Base-by-base conservation (phyloP, 352 stramenopile genomes). In the Bremia lactucae region DNA sequence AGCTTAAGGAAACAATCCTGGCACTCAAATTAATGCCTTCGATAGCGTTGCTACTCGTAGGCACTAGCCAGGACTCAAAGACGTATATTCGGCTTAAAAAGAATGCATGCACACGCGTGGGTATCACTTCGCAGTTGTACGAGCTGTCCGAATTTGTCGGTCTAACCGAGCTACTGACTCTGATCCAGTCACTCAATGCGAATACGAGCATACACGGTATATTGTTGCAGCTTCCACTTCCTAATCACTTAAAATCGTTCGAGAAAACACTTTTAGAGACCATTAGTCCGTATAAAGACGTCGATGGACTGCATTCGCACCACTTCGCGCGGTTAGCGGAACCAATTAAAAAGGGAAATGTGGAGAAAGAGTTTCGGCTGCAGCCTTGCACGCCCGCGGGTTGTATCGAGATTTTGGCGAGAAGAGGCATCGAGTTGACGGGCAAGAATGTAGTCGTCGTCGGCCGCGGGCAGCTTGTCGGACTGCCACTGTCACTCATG, bases 41-140 rank as follows among this genome's bases (percentile, higher is more conserved):
- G 6, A 59, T 99, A 6, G 95, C 92, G 28, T 81, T 98, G 2
- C 76, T 99, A 26, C 74, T 99, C 22, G 92, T 98, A 4, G 95
- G 95, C 40, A 66, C 73, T 28, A 79, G 95, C 29, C 70, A 68
- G 16, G 94, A 98, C 64, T 97, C 88, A 14, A 87, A 85, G 43
- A 98, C 94, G 26, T 98, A 98, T 55, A 90, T 98, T 23, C 85
- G 92, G 3, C 97, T 97, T 76, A 99, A 99, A 65, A 97, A 98
- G 63, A 98, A 97, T 58, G 95, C 96, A 11, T 98, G 89, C 62
- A 84, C 62, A 15, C 90, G 97, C 46, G 79, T 95, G 16, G 95
- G 95, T 29, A 96, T 98, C 61, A 47, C 49, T 0, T 82, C 82
- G 8, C 83, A 96, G 49, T 68, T 92, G 34, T 49, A 83, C 31